These are phyloP conservation scores for Exophiala sp. DNA, from an alignment of 2,329 filamentous ascomycete genomes.

Conservation along the genomic window DNA sequence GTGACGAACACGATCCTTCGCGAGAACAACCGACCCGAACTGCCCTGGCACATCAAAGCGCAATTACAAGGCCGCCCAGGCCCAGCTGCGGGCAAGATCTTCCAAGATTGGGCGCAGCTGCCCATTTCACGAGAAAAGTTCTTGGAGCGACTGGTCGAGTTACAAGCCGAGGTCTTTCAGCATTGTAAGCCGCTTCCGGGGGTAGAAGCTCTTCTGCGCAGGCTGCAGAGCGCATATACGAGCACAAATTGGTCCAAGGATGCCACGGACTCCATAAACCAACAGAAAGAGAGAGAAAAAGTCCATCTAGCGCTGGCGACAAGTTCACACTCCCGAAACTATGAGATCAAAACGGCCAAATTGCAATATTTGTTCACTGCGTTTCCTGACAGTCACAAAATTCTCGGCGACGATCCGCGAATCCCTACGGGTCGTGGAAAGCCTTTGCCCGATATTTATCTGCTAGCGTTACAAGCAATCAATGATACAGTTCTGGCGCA, in stretches of 20 bases:
- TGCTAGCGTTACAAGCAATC: constrained; percentile 76
- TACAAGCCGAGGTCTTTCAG: constrained; percentile 70
- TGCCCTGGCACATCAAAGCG: constrained; percentile 95
- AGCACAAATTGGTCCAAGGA: no score
- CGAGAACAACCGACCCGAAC: constrained; percentile 62
- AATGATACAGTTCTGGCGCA: constrained; percentile 59
- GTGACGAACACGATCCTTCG: constrained; percentile 77
- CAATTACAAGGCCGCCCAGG: constrained; percentile 66
- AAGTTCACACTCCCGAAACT: constrained; percentile 66
- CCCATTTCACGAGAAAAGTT: constrained; percentile 70
- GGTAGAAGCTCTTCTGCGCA: constrained; percentile 60
- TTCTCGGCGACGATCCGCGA: constrained; percentile 78
- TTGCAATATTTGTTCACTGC: constrained; percentile 47
- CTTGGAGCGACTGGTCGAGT: constrained; percentile 49
- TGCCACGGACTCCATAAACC: no score
- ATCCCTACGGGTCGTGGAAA: constrained; percentile 80
- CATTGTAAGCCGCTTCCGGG: constrained; percentile 71
- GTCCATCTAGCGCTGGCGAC: constrained; percentile 84
- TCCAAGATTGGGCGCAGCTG: constrained; percentile 77
- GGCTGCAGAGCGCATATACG: constrained; percentile 40
- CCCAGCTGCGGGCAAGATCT: constrained; percentile 55
- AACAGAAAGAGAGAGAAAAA: constrained; percentile 31
- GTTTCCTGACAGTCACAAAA: constrained; percentile 64
- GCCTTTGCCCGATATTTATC: constrained; percentile 88
- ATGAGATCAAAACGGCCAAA: constrained; percentile 65